Base-by-base conservation (phyloP, 148 eudicot genomes). In the Vaccinium corymbosum region DNA sequence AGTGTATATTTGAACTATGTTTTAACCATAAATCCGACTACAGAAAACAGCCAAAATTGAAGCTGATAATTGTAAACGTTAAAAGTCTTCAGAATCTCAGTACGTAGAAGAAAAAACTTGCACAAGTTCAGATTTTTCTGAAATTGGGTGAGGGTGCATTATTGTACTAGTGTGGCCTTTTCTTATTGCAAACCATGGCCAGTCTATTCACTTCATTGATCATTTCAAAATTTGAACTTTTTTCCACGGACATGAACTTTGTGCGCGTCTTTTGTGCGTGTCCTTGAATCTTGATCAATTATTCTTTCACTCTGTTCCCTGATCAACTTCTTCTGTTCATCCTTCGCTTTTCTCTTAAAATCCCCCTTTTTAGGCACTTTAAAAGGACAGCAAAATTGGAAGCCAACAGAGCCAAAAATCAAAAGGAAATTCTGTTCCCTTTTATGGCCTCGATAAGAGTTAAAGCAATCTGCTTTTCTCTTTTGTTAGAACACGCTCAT, bases 401-500 rank as follows among this genome's bases (percentile, higher is more conserved):
- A 87, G 52, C 84, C 78, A 74, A 86, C 80, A 82, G 68, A 62
- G 86, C 76, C 81, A 4, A 82, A 83, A 84, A 81, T 42, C 15
- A 86, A 83, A 87, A 87, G 87, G 89, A 86, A 87, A 83, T 79
- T 80, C 84, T 72, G 57, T 84, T 50, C 82, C 88, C 78, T 19
- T 84, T 72, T 49, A 86, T 87, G 86, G 76, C 88, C 93, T 89
- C 79, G 91, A 89, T 94, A 80, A 62, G 90, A 55, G 89, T 78
- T 91, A 91, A 89, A 91, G 93, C 90, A 86, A 50, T 42, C 70
- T 89, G 75, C 91, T 89, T 88, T 89, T 80, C 50, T 61, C 88
- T 86, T 86, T 84, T 85, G 56, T 83, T 72, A 82, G 55, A 82
- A 61, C 84, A 87, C 46, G 80, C 80, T 85, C 72, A 82, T 81